A percentile compares a stretch with the other conserved stretches of the same genome.
phyloP scores from a whole-genome alignment of 2,329 filamentous ascomycete species.

The Sporothrix euskadiensis region DNA sequence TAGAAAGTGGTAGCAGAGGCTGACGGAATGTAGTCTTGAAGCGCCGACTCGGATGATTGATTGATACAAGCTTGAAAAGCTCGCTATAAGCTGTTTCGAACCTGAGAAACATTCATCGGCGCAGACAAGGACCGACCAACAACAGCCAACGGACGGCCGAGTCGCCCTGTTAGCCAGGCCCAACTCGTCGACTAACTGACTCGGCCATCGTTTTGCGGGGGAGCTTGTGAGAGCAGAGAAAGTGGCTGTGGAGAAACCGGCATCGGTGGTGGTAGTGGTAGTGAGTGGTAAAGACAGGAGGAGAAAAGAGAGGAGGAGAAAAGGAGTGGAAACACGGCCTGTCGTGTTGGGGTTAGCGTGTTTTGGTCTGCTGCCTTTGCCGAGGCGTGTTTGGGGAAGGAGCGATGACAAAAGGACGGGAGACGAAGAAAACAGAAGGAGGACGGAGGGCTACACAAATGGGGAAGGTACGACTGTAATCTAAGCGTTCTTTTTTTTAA shows the following conservation, averaged over 20 bases:
- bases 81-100: not conserved
- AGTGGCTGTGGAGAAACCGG: not conserved
- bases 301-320: not conserved
- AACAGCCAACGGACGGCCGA: not conserved
- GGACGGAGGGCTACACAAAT: not conserved
- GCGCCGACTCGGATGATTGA: not conserved
- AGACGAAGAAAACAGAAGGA: not conserved
- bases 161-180: not conserved
- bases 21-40: not conserved
- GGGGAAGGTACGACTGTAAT: not conserved
- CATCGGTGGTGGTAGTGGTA: constrained; percentile 1
- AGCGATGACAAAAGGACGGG: not conserved
- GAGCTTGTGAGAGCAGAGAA: not conserved
- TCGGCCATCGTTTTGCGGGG: constrained; percentile 20
- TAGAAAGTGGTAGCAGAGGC: not conserved
- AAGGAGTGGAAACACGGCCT: not conserved
- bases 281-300: not conserved
- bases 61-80: not conserved
- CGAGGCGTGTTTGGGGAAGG: not conserved
- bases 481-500: not conserved
- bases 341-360: not conserved
- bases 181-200: not conserved
- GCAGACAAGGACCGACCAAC: not conserved
- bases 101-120: not conserved
- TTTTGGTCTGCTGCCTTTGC: not conserved